These are phyloP conservation scores for Melanogaster broomeanus DNA, from an alignment of 768 basidiomycete species.

Conservation along the genomic window DNA sequence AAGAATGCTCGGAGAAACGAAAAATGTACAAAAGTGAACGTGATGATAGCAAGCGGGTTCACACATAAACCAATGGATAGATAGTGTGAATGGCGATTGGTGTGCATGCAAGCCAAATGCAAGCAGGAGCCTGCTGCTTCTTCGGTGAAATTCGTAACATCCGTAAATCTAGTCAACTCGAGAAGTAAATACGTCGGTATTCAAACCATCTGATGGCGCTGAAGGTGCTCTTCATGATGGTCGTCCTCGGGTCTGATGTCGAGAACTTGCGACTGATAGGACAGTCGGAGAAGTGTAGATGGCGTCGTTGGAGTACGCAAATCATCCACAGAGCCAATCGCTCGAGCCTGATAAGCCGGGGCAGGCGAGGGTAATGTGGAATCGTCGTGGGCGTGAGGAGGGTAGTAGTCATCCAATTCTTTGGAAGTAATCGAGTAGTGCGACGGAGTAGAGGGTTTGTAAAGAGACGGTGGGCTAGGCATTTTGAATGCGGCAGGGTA, in stretches of 20 bases:
- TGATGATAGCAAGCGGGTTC: neutral
- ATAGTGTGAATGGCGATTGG: neutral
- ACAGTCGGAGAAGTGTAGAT: neutral
- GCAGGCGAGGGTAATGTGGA: neutral
- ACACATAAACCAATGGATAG: neutral
- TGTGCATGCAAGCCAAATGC: neutral
- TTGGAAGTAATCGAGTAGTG: neutral
- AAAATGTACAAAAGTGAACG: neutral
- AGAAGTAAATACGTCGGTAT: neutral
- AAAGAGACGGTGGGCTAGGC: neutral
- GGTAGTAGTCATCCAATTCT: neutral
- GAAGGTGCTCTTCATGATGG: neutral
- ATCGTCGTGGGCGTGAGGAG: neutral
- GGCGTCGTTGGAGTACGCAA: neutral
- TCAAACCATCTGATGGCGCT: slow-evolving; percentile 1
- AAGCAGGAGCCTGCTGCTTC: neutral
- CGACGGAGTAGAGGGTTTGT: neutral
- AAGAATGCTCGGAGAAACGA: neutral
- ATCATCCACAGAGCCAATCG: slow-evolving; percentile 1
- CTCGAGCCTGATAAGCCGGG: neutral
- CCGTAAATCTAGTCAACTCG: neutral
- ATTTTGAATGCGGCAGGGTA: neutral
- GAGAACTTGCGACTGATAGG: neutral
- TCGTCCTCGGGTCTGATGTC: neutral
- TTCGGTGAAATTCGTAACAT: too few species aligned